Percentiles rank a stretch among this genome's conserved stretches.
Conservation (phyloP, 805 yeast species). For the Wickerhamomyces hampshirensis region DNA sequence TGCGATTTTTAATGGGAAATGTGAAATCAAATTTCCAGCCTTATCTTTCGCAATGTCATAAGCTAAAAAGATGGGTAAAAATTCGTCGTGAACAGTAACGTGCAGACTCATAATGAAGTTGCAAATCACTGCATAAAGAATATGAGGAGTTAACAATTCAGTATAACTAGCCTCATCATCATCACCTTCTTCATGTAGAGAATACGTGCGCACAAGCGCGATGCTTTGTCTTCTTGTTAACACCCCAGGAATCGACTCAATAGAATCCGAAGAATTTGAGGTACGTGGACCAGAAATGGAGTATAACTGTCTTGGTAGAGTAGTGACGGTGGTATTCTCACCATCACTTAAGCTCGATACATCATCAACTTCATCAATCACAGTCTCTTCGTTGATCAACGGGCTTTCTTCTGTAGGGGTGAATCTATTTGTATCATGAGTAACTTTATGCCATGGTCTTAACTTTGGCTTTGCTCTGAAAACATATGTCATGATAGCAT, state of each 20-base stretch:
- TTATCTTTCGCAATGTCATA: slow-evolving; percentile 26
- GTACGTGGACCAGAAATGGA: background rate
- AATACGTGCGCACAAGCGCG: slow-evolving; percentile 28
- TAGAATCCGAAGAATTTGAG: slow-evolving; percentile 17
- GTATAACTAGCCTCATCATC: slow-evolving; percentile 18
- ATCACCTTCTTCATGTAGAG: slow-evolving; percentile 28
- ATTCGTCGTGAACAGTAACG: slow-evolving; percentile 45
- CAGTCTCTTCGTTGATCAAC: slow-evolving; percentile 12
- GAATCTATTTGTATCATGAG: background rate
- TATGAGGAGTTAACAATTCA: slow-evolving; percentile 27
- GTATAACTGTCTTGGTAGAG: background rate
- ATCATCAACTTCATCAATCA: background rate
- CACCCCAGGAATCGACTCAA: slow-evolving; percentile 22
- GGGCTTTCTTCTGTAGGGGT: slow-evolving; percentile 13
- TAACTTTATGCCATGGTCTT: slow-evolving; percentile 28
- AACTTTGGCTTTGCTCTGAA: slow-evolving; percentile 18
- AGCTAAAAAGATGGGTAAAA: slow-evolving; percentile 52
- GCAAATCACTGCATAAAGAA: slow-evolving; percentile 31
- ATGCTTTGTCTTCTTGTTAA: slow-evolving; percentile 30
- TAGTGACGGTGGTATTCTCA: background rate
- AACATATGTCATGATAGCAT: slow-evolving; percentile 20
- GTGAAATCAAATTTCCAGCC: slow-evolving; percentile 24
- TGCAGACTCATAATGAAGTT: slow-evolving; percentile 43
- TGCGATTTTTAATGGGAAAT: slow-evolving; percentile 42
- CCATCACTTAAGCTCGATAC: no score